Evolutionary conservation across 2,329 filamentous ascomycete species (phyloP), one percentile per base, ranked within the genome.

Genomic region (Ceratocystis albifundus): DNA sequence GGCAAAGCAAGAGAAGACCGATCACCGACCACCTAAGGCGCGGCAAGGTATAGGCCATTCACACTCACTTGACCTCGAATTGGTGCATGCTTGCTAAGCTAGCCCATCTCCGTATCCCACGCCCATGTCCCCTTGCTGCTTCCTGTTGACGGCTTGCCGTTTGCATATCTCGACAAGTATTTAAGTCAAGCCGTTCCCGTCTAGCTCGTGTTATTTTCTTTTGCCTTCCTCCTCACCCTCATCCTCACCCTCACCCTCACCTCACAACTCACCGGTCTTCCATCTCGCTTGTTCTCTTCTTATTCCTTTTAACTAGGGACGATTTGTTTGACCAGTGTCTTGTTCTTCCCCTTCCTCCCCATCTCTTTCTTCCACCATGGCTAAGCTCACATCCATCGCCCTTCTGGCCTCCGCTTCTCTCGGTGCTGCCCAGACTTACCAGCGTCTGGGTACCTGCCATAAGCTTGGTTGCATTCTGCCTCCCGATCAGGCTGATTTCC

Each of bases 401-500:
- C 62, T 66, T n/a, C 46, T 68, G 64, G 67, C 67, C 22, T 64
- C 57, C 15, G 62, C 67, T 45, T 46, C 61, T 28, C 44, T 66
- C 17, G 46, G 44, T n/a, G 77, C 78, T 48, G 82, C 79, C 41
- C 82, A 85, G 76, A 84, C 82, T 41, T 85, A 78, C 75, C 83
- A 82, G 74, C 78, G 83, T 63, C 77, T 85, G 20, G 83, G 83
- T 69, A 80, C 80, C 30, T 86, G 83, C 72, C 82, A 82, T 8
- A 77, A 77, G 45, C 78, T 86, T 22, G 83, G 83, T 69, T 85
- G 83, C 70, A 76, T 86, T 61, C 75, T 86, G 15, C 83, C 83
- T 15, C 83, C 83, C 0, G 83, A 86, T 70, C 82, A 84, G 77
- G 85, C 87, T 69, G 89, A 94, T 72, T 94, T 94, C 77, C 81